phyloP scores from a whole-genome alignment of 2,329 filamentous ascomycete genomes.

The Penicillium sp. region DNA sequence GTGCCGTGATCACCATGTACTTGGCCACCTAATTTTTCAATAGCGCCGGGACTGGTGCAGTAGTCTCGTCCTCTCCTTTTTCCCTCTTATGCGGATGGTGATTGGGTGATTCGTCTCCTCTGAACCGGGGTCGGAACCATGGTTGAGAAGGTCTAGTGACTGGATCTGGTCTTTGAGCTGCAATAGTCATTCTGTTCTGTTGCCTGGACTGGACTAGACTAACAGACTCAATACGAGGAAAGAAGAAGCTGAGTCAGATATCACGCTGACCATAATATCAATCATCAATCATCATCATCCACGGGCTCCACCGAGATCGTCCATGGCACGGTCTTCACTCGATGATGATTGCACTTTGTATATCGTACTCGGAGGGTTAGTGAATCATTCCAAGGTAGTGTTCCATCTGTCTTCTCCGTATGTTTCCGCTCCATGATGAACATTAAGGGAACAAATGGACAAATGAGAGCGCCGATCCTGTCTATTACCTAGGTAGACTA shows the following conservation, averaged over 20 bases:
- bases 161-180: no score
- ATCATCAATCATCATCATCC: no score
- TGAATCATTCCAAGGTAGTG: conserved; percentile 7
- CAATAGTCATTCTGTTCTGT: no score
- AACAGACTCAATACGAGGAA: not conserved
- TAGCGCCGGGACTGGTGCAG: conserved; percentile 8
- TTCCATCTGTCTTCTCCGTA: conserved; percentile 10
- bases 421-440: conserved; percentile 15
- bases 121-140: no score
- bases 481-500: not conserved
- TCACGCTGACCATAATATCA: no score
- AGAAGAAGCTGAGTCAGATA: not conserved
- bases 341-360: conserved; percentile 16
- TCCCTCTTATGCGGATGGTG: not conserved
- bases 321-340: conserved; percentile 17
- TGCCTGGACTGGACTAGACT: no score
- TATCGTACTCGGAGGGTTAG: conserved; percentile 5
- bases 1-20: conserved; percentile 11
- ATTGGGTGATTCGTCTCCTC: not conserved
- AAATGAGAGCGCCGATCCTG: not conserved
- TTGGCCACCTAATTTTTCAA: conserved; percentile 13
- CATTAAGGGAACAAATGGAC: not conserved
- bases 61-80: not conserved
- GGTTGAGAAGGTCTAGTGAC: no score
- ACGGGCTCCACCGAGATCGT: conserved; percentile 16